Percentiles rank a stretch among this genome's conserved stretches.
These are phyloP conservation scores for Candida jianshihensis DNA, from an alignment of 805 yeast genomes.

Conservation along the genomic window DNA sequence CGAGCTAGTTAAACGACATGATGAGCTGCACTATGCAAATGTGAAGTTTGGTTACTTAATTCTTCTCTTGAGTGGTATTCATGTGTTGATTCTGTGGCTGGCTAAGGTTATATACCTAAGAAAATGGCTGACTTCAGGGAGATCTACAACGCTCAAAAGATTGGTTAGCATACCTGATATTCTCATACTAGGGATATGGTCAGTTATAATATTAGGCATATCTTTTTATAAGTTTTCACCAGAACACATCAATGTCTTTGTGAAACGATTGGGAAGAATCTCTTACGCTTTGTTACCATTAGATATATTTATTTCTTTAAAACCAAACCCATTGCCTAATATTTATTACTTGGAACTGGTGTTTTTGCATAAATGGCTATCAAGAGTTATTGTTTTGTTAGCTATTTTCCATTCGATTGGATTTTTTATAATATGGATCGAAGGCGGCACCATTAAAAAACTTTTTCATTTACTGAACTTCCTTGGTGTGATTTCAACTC, in stretches of 20 bases:
- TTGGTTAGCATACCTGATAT: conserved; percentile 29
- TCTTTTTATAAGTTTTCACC: conserved; percentile 29
- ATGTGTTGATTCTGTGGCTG: conserved; percentile 29
- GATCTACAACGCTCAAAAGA: conserved; percentile 29
- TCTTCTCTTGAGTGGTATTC: conserved; percentile 34
- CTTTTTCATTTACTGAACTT: conserved; percentile 35
- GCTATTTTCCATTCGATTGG: conserved; percentile 47
- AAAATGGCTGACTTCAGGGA: conserved; percentile 32
- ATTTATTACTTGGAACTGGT: conserved; percentile 48
- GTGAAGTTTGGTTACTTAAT: conserved; percentile 53
- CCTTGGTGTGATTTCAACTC: conserved; percentile 43
- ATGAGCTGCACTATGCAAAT: conserved; percentile 47
- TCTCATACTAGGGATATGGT: conserved; percentile 30
- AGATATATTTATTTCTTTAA: conserved; percentile 45
- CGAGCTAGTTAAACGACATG: conserved; percentile 36
- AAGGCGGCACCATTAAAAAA: conserved; percentile 29
- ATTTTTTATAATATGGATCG: conserved; percentile 42
- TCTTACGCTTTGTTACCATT: conserved; percentile 53
- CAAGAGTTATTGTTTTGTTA: conserved; percentile 44
- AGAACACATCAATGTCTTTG: conserved; percentile 28
- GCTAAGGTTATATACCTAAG: conserved; percentile 27
- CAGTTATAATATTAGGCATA: conserved; percentile 24
- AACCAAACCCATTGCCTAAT: conserved; percentile 45
- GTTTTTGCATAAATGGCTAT: conserved; percentile 64
- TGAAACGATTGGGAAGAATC: conserved; percentile 58